Conservation (phyloP, 495 filamentous ascomycete genomes). For the Amphirosellinia nigrospora region DNA sequence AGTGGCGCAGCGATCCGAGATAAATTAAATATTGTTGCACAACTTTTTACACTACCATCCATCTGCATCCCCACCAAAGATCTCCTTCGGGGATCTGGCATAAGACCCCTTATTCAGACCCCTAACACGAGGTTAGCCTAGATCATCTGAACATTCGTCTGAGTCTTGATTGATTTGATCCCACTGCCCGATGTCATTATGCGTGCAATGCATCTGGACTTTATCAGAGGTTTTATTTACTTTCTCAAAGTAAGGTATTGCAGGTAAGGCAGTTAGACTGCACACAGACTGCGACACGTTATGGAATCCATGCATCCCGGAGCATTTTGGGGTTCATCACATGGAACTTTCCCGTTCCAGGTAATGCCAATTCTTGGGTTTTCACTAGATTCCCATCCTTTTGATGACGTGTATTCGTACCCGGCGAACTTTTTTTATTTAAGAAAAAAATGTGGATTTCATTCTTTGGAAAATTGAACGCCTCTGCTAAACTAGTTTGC, state of each 20-base stretch:
- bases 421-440: not conserved
- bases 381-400: slow-evolving; percentile 14
- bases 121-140: not conserved
- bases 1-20: slow-evolving; percentile 20
- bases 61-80: too few species aligned
- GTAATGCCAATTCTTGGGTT: slow-evolving; percentile 20
- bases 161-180: not conserved
- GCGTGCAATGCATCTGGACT: not conserved
- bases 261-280: too few species aligned
- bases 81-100: not conserved
- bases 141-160: not conserved
- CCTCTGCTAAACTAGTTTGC: not conserved
- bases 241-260: too few species aligned
- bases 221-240: not conserved
- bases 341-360: slow-evolving; percentile 15
- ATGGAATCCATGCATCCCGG: too few species aligned
- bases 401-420: slow-evolving; percentile 16
- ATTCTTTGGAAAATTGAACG: not conserved
- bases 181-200: not conserved
- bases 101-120: too few species aligned
- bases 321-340: not conserved
- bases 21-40: slow-evolving; percentile 15
- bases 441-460: not conserved
- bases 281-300: too few species aligned
- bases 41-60: too few species aligned